phyloP scores from a whole-genome alignment of 169 alveolate species.

The Plasmodium billcollinsi region DNA sequence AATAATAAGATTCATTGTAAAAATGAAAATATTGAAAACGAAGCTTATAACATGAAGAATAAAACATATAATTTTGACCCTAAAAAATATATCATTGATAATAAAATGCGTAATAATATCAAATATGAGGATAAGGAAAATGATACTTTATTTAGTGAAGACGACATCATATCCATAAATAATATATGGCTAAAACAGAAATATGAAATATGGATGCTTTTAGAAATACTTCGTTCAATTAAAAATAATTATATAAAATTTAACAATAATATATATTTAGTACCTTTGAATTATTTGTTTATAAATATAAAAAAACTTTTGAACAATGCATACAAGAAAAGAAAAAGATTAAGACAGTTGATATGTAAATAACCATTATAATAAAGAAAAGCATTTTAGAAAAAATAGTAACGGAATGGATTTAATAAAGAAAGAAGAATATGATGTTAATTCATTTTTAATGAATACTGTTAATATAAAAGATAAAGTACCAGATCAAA shows the following conservation, averaged over 20 bases:
- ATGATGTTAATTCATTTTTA: slow-evolving; percentile 5
- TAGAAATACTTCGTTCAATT: slow-evolving; percentile 70
- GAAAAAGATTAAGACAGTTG: neutral
- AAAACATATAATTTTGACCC: no score
- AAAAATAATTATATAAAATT: slow-evolving; percentile 47
- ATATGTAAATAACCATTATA: slow-evolving; percentile 12
- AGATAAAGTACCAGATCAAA: slow-evolving; percentile 40
- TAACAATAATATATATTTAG: slow-evolving; percentile 70
- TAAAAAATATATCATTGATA: neutral
- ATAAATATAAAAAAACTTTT: slow-evolving; percentile 68
- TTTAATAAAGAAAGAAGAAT: slow-evolving; percentile 35
- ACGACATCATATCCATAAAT: neutral
- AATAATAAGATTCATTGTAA: neutral
- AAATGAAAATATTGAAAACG: neutral
- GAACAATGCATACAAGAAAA: slow-evolving; percentile 31
- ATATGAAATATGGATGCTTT: slow-evolving; percentile 69
- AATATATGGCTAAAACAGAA: slow-evolving; percentile 65
- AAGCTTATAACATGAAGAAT: no score
- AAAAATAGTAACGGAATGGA: slow-evolving; percentile 17
- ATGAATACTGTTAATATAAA: slow-evolving; percentile 18
- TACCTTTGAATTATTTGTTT: slow-evolving; percentile 70
- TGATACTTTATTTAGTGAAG: slow-evolving; percentile 4
- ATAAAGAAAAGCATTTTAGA: slow-evolving; percentile 22
- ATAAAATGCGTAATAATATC: neutral
- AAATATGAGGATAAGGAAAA: slow-evolving; percentile 17